Percentiles rank a stretch among this genome's conserved stretches.
Evolutionary conservation across 1,284 basidiomycete genomes (phyloP).

Genomic region (Lentinula novae-zelandiae): DNA sequence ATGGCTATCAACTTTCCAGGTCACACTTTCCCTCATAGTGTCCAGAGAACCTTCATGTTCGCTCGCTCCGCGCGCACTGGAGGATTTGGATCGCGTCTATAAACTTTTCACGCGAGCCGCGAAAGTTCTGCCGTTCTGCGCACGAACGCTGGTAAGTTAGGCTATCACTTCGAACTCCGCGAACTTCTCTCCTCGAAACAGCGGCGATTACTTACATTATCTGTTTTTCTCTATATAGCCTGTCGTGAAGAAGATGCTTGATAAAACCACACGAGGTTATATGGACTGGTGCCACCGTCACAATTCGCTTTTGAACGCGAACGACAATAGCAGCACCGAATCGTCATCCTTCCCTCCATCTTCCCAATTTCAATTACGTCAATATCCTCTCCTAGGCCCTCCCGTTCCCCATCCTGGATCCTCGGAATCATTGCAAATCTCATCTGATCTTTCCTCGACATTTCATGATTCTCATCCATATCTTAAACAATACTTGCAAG

Average conservation of each 20-base stretch:
- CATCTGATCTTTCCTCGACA: background rate
- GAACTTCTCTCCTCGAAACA: background rate
- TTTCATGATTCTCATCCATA: background rate
- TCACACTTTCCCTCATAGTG: constrained; percentile 59
- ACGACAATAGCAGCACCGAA: background rate
- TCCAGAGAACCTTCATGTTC: constrained; percentile 49
- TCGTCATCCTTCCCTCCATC: background rate
- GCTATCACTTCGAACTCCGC: background rate
- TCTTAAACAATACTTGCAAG: background rate
- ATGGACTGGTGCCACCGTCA: constrained; percentile 29
- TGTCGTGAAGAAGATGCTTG: constrained; percentile 44
- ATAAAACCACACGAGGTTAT: constrained; percentile 39
- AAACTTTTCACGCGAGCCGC: constrained; percentile 44
- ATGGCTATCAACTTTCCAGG: constrained; percentile 33
- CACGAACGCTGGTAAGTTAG: constrained; percentile 44
- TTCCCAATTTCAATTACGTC: background rate
- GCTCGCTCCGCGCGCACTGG: constrained; percentile 47
- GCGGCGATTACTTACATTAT: background rate
- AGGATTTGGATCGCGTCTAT: constrained; percentile 45
- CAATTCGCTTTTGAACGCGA: background rate
- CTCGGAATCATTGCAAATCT: background rate
- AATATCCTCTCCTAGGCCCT: background rate
- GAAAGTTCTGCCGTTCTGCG: constrained; percentile 41
- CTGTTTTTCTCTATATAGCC: constrained; percentile 31
- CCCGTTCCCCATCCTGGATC: background rate